These are phyloP conservation scores for Lipomyces mesembrius DNA, from an alignment of 805 yeast genomes.

Conservation along the genomic window DNA sequence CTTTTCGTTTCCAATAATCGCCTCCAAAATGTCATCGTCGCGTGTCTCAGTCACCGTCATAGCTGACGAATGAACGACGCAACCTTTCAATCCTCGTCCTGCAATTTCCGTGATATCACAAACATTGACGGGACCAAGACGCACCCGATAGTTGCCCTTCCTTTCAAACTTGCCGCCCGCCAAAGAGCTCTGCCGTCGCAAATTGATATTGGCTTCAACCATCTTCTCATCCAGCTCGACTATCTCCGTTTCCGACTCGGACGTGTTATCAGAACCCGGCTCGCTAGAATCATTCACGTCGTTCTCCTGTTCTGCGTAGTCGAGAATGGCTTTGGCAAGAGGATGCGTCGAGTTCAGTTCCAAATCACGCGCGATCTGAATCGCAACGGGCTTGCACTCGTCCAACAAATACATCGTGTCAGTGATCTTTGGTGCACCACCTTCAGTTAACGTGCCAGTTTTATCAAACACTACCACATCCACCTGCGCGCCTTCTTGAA, in stretches of 20 bases:
- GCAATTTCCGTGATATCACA: slow-evolving; percentile 58
- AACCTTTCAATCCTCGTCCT: slow-evolving; percentile 64
- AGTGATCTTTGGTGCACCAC: slow-evolving; percentile 63
- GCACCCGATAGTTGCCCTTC: slow-evolving; percentile 18
- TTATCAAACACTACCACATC: slow-evolving; percentile 75
- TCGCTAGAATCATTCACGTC: not conserved
- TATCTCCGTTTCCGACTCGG: slow-evolving; percentile 2
- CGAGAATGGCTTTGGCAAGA: slow-evolving; percentile 61
- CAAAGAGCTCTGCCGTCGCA: slow-evolving; percentile 1
- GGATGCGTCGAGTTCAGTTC: slow-evolving; percentile 74
- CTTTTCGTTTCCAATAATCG: slow-evolving; percentile 61
- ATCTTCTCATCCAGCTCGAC: not conserved
- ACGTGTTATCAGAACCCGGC: not conserved
- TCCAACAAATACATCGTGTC: slow-evolving; percentile 48
- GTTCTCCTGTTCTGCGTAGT: slow-evolving; percentile 45
- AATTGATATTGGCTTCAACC: slow-evolving; percentile 5
- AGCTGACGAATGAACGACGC: slow-evolving; percentile 42
- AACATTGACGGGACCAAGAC: slow-evolving; percentile 43
- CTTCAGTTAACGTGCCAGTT: slow-evolving; percentile 74
- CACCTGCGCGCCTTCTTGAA: slow-evolving; percentile 72
- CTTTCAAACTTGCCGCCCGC: not conserved
- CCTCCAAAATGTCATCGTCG: slow-evolving; percentile 33
- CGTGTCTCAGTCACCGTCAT: not conserved
- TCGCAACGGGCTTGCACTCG: slow-evolving; percentile 42
- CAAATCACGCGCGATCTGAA: slow-evolving; percentile 61